These are phyloP conservation scores for Aspergillus vadensis DNA, from an alignment of 2,329 filamentous ascomycete species.

Conservation along the genomic window DNA sequence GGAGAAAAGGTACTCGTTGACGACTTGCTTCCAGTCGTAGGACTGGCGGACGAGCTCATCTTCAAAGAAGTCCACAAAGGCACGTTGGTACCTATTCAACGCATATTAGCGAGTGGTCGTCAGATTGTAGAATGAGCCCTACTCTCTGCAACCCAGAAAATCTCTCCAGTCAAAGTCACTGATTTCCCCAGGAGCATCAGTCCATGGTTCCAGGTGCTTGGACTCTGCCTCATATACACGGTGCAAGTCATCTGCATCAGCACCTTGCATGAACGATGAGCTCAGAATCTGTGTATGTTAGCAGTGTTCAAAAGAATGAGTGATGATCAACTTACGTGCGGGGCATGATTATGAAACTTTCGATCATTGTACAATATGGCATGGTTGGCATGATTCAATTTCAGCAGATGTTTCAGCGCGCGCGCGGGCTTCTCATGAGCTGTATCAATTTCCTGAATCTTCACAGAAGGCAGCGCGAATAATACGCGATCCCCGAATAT, in stretches of 20 bases:
- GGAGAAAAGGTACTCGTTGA: slow-evolving; percentile 72
- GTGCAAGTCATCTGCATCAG: slow-evolving; percentile 70
- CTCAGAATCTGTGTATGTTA: slow-evolving; percentile 62
- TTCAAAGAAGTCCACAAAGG: slow-evolving; percentile 93
- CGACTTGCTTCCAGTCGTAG: slow-evolving; percentile 82
- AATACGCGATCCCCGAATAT: slow-evolving; percentile 24
- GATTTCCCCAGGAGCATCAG: slow-evolving; percentile 81
- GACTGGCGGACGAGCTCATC: slow-evolving; percentile 75
- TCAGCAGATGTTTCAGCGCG: slow-evolving; percentile 85
- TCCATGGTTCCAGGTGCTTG: slow-evolving; percentile 75
- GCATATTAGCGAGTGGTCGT: background rate
- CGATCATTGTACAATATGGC: slow-evolving; percentile 76
- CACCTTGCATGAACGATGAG: slow-evolving; percentile 84
- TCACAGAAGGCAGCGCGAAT: slow-evolving; percentile 64
- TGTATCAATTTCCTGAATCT: slow-evolving; percentile 78
- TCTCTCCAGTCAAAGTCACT: slow-evolving; percentile 82
- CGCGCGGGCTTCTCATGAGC: slow-evolving; percentile 75
- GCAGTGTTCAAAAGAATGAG: background rate
- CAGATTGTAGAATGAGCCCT: slow-evolving; percentile 25
- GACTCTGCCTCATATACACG: slow-evolving; percentile 77
- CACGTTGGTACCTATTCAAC: slow-evolving; percentile 70
- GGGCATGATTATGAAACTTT: slow-evolving; percentile 77
- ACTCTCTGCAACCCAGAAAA: slow-evolving; percentile 73
- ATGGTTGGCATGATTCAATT: slow-evolving; percentile 89
- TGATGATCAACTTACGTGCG: slow-evolving; percentile 59